These are phyloP conservation scores for Aspergillus thermomutatus DNA, from an alignment of 2,329 filamentous ascomycete genomes.

Conservation along the genomic window DNA sequence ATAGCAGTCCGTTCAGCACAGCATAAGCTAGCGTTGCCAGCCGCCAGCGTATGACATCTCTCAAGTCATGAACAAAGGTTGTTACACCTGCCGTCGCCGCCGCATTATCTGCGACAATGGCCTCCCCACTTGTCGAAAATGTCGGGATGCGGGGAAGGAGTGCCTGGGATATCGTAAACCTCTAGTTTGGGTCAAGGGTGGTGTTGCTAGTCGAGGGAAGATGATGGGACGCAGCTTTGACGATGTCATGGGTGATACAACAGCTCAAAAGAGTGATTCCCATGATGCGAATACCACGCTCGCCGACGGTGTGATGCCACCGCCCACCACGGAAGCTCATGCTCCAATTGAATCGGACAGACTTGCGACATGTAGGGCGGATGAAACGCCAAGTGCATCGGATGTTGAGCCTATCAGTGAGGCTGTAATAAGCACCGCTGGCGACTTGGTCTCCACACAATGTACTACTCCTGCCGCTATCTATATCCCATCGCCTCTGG, in stretches of 20 bases:
- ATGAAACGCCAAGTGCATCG: background rate
- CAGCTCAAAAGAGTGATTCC: conserved; percentile 1
- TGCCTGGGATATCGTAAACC: conserved; percentile 44
- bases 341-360: conserved; percentile 9
- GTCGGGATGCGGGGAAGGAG: conserved; percentile 41
- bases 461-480: conserved; percentile 7
- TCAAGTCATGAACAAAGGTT: conserved; percentile 38
- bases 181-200: conserved; percentile 42
- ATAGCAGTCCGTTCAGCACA: background rate
- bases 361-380: background rate
- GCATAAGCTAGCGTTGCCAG: background rate
- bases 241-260: conserved; percentile 26
- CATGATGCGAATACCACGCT: background rate
- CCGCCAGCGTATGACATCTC: background rate
- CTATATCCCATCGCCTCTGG: conserved; percentile 33
- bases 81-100: conserved; percentile 44
- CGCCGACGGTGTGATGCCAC: background rate
- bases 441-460: background rate
- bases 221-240: conserved; percentile 54
- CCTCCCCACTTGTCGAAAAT: conserved; percentile 41
- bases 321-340: background rate
- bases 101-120: conserved; percentile 44
- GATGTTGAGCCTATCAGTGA: background rate
- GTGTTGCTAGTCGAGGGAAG: conserved; percentile 44
- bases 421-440: background rate